Evolutionary conservation across 129 eudicot species (phyloP).

Genomic region (Flaveria bidentis): DNA sequence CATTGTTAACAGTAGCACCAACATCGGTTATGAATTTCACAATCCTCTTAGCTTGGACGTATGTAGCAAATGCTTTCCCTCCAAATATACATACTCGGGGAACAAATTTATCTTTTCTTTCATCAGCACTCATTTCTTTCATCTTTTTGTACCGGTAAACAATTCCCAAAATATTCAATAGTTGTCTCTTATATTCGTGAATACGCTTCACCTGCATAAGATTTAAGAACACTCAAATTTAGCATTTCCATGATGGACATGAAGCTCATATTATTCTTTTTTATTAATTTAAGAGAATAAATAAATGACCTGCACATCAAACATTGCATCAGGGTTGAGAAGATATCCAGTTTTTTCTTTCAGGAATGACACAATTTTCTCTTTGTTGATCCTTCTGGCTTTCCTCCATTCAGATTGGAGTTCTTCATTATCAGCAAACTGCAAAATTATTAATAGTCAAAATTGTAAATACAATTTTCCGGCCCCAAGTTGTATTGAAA

Average conservation of each 20-base stretch:
- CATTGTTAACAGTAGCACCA: slow-evolving; percentile 76
- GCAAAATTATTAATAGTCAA: slow-evolving; percentile 11
- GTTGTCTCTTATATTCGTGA: slow-evolving; percentile 84
- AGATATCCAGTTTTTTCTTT: slow-evolving; percentile 83
- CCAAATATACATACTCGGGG: slow-evolving; percentile 98
- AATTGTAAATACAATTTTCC: slow-evolving; percentile 4
- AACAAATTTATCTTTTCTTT: slow-evolving; percentile 62
- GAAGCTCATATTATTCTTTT: neutral
- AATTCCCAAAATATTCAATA: slow-evolving; percentile 76
- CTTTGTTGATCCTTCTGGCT: slow-evolving; percentile 68
- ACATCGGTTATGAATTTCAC: slow-evolving; percentile 92
- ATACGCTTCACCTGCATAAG: slow-evolving; percentile 78
- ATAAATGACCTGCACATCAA: slow-evolving; percentile 78
- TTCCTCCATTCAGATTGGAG: slow-evolving; percentile 89
- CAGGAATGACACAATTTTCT: slow-evolving; percentile 64
- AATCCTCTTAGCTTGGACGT: slow-evolving; percentile 91
- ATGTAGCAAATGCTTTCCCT: slow-evolving; percentile 96
- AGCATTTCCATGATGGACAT: neutral
- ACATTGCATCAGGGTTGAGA: slow-evolving; percentile 89
- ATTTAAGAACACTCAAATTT: neutral
- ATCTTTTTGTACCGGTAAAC: slow-evolving; percentile 91
- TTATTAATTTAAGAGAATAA: neutral
- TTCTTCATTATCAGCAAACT: slow-evolving; percentile 76
- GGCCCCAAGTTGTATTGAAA: neutral
- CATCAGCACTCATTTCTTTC: slow-evolving; percentile 80